These are phyloP conservation scores for Colletotrichum liaoningense DNA, from an alignment of 2,329 filamentous ascomycete genomes.

Conservation along the genomic window DNA sequence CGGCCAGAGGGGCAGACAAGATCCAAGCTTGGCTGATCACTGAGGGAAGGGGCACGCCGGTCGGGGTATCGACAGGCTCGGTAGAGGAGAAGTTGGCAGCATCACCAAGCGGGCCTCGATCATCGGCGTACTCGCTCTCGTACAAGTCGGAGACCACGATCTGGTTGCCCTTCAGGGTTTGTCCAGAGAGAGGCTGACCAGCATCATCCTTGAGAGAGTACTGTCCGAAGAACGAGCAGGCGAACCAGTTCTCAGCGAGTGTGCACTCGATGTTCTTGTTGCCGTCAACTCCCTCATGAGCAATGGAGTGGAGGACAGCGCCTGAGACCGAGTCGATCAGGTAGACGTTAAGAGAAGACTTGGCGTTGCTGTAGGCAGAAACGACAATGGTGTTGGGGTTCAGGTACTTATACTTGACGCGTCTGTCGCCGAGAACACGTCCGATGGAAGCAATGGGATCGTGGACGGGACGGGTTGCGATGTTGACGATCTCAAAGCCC, in stretches of 20 bases:
- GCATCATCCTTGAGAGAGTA: slow-evolving; percentile 67
- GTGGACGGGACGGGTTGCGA: slow-evolving; percentile 77
- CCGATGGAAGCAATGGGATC: slow-evolving; percentile 96
- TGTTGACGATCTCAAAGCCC: slow-evolving; percentile 74
- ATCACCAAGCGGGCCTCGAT: slow-evolving; percentile 82
- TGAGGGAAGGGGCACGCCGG: slow-evolving; percentile 72
- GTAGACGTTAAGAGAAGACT: slow-evolving; percentile 75
- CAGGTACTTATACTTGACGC: slow-evolving; percentile 97
- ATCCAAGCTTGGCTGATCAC: slow-evolving; percentile 85
- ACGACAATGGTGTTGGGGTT: slow-evolving; percentile 88
- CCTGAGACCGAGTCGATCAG: slow-evolving; percentile 90
- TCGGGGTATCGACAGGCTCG: slow-evolving; percentile 68
- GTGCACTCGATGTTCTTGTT: slow-evolving; percentile 79
- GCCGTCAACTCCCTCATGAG: slow-evolving; percentile 79
- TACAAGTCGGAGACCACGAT: slow-evolving; percentile 89
- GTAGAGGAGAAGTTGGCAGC: slow-evolving; percentile 82
- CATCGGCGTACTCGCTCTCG: slow-evolving; percentile 85
- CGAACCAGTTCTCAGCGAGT: slow-evolving; percentile 95
- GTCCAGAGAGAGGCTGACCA: slow-evolving; percentile 47
- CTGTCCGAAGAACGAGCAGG: slow-evolving; percentile 81
- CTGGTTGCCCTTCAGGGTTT: slow-evolving; percentile 83
- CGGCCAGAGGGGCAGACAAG: slow-evolving; percentile 80
- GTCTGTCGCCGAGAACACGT: slow-evolving; percentile 88
- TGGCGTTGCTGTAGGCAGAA: slow-evolving; percentile 71
- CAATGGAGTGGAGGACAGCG: slow-evolving; percentile 77